phyloP scores from a whole-genome alignment of 2,329 filamentous ascomycete species.

The Exophiala xenobiotica region DNA sequence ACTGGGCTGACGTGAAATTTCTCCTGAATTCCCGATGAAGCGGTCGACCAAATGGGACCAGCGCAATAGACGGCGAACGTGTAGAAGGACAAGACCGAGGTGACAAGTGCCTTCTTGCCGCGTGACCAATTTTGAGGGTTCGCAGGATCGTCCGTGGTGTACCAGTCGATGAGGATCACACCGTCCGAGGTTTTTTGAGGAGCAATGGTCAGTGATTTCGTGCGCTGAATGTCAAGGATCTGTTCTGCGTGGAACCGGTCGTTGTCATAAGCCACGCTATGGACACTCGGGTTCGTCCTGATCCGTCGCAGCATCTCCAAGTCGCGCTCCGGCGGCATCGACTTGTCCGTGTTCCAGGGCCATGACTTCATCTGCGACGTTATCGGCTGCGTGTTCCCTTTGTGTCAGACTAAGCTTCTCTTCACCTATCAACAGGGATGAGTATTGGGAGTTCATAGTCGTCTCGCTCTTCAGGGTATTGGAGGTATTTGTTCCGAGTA shows the following conservation, averaged over 20 bases:
- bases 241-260: neutral
- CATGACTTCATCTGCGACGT: too few species aligned
- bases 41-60: slow-evolving; percentile 34
- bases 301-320: too few species aligned
- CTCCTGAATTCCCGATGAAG: slow-evolving; percentile 26
- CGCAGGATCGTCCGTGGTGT: slow-evolving; percentile 52
- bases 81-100: slow-evolving; percentile 34
- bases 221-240: neutral
- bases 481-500: slow-evolving; percentile 42
- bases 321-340: too few species aligned
- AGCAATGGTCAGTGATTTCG: neutral
- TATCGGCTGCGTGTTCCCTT: too few species aligned
- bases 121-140: slow-evolving; percentile 47
- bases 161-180: slow-evolving; percentile 36
- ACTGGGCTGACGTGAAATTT: slow-evolving; percentile 32
- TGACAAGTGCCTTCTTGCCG: slow-evolving; percentile 29
- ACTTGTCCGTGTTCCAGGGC: too few species aligned
- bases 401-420: too few species aligned
- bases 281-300: too few species aligned
- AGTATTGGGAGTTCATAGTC: slow-evolving; percentile 35
- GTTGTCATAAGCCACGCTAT: too few species aligned
- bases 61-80: slow-evolving; percentile 40
- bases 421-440: too few species aligned
- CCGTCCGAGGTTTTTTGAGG: slow-evolving; percentile 30
- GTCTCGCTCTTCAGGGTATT: slow-evolving; percentile 45